These are phyloP conservation scores for Orbilia blumenaviensis DNA, from an alignment of 2,329 filamentous ascomycete species.

Conservation along the genomic window DNA sequence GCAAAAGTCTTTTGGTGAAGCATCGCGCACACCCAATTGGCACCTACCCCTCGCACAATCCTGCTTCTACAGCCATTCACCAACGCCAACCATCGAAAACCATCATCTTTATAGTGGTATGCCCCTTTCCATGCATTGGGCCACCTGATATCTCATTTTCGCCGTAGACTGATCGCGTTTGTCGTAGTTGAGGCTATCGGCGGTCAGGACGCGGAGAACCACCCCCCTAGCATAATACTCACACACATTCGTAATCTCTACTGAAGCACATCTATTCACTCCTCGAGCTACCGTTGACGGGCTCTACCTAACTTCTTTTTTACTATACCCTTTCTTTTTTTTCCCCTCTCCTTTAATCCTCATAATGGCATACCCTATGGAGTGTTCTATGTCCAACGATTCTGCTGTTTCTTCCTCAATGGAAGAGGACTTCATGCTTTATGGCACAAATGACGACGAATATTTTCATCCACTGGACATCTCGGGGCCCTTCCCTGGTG, in stretches of 20 bases:
- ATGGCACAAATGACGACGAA: slow-evolving; percentile 36
- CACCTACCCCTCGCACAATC: slow-evolving; percentile 42
- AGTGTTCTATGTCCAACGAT: slow-evolving; percentile 35
- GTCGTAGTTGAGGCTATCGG: slow-evolving; percentile 52
- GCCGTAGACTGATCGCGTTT: slow-evolving; percentile 53
- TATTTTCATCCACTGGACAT: slow-evolving; percentile 39
- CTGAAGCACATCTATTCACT: slow-evolving; percentile 12
- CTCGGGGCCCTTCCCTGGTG: slow-evolving; percentile 27
- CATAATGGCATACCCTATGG: slow-evolving; percentile 46
- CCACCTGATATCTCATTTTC: slow-evolving; percentile 21
- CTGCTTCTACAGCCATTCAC: slow-evolving; percentile 6
- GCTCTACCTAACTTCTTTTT: not conserved
- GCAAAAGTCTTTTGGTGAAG: slow-evolving; percentile 49
- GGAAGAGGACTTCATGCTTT: slow-evolving; percentile 46
- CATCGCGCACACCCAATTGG: slow-evolving; percentile 46
- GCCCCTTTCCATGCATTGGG: slow-evolving; percentile 47
- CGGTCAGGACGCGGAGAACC: slow-evolving; percentile 37
- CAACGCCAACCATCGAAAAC: slow-evolving; percentile 25
- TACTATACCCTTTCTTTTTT: not conserved
- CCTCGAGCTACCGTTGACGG: not conserved
- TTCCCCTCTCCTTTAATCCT: not conserved
- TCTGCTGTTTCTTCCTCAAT: slow-evolving; percentile 44
- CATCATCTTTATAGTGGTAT: slow-evolving; percentile 45
- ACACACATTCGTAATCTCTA: slow-evolving; percentile 51
- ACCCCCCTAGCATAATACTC: slow-evolving; percentile 48